Percentiles rank a stretch among this genome's conserved stretches.
Evolutionary conservation across 2,329 filamentous ascomycete genomes (phyloP).

Genomic region (Monosporascus sp.): DNA sequence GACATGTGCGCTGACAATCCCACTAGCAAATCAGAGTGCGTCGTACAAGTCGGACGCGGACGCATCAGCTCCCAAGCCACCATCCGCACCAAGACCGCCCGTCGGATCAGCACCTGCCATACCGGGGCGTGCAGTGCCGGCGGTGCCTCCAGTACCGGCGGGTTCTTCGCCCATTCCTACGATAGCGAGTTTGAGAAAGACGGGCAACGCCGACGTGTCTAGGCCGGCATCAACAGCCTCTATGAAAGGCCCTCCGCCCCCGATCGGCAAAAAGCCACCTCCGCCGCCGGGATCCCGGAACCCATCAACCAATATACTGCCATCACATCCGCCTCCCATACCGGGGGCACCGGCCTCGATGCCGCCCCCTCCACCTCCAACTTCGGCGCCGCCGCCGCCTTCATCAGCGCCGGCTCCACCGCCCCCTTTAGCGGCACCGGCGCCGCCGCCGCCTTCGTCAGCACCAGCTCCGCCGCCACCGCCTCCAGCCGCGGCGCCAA

Average conservation of each 20-base stretch:
- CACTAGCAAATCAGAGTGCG: constrained; percentile 57
- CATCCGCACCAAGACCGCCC: constrained; percentile 52
- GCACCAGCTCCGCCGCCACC: constrained; percentile 31
- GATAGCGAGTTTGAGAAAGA: constrained; percentile 57
- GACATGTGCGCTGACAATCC: constrained; percentile 14
- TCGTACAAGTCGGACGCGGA: constrained; percentile 82
- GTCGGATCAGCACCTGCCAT: constrained; percentile 51
- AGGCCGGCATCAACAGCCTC: constrained; percentile 57
- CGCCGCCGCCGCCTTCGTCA: constrained; percentile 30
- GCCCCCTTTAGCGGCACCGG: constrained; percentile 31
- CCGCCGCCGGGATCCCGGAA: constrained; percentile 57
- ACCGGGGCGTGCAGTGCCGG: constrained; percentile 41
- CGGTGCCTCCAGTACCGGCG: constrained; percentile 40
- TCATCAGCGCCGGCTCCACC: constrained; percentile 33
- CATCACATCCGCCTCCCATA: constrained; percentile 24
- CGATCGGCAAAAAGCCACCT: constrained; percentile 70
- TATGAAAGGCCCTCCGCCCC: constrained; percentile 67
- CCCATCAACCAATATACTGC: constrained; percentile 35
- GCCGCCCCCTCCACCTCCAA: constrained; percentile 35
- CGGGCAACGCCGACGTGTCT: constrained; percentile 39
- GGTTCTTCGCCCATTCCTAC: constrained; percentile 46
- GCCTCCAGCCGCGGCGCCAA: constrained; percentile 19
- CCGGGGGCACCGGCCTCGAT: constrained; percentile 29
- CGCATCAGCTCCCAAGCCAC: constrained; percentile 48
- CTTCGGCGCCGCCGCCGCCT: constrained; percentile 41